A percentile compares a stretch with the other conserved stretches of the same genome.
Conservation (phyloP, 192 early-diverging fungal species). For the Obelidium mucronatum region DNA sequence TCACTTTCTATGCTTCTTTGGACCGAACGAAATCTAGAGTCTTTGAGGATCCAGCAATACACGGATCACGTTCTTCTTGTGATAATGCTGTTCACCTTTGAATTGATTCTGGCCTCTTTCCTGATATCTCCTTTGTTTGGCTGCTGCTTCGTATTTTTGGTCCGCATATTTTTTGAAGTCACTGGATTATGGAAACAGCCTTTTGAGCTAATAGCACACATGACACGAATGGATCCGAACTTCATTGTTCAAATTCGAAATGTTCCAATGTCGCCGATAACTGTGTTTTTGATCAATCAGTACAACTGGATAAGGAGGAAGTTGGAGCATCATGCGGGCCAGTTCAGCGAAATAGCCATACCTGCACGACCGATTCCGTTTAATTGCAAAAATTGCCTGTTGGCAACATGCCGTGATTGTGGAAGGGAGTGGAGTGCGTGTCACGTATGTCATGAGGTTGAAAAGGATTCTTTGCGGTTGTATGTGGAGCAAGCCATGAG, state of each 20-base stretch:
- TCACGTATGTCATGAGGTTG: slow-evolving; percentile 59
- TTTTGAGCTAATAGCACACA: background rate
- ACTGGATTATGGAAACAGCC: slow-evolving; percentile 26
- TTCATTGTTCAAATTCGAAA: background rate
- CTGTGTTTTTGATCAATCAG: background rate
- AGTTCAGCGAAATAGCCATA: background rate
- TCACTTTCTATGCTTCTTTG: background rate
- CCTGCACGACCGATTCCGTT: slow-evolving; percentile 41
- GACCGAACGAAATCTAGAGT: background rate
- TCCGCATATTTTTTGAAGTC: slow-evolving; percentile 17
- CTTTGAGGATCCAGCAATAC: background rate
- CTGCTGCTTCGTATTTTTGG: background rate
- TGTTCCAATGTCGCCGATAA: background rate
- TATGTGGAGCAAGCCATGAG: slow-evolving; percentile 70
- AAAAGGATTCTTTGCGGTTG: slow-evolving; percentile 58
- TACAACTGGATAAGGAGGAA: background rate
- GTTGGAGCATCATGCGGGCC: background rate
- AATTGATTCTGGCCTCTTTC: slow-evolving; percentile 16
- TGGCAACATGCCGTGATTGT: slow-evolving; percentile 56
- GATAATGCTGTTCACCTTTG: slow-evolving; percentile 2
- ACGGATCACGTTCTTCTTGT: slow-evolving; percentile 17
- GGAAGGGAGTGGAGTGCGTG: slow-evolving; percentile 45
- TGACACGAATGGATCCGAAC: slow-evolving; percentile 4
- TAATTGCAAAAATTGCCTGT: slow-evolving; percentile 62
- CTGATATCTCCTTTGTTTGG: slow-evolving; percentile 7